phyloP scores from a whole-genome alignment of 768 basidiomycete species.

The Psilocybe cyanescens region DNA sequence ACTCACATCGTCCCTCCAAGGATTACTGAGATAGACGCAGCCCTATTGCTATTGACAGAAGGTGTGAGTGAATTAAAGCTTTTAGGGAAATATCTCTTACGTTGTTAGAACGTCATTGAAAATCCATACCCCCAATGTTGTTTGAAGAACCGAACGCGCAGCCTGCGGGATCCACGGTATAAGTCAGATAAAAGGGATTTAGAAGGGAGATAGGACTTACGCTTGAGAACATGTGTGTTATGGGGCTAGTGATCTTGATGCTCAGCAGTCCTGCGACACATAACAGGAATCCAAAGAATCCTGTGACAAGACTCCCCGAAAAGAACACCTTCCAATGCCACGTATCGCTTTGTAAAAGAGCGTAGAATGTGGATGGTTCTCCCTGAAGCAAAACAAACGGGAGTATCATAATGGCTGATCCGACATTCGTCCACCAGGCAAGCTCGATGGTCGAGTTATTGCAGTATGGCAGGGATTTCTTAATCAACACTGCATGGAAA shows the following conservation, averaged over 20 bases:
- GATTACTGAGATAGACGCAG: constrained; percentile 67
- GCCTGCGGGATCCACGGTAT: constrained; percentile 51
- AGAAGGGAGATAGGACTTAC: constrained; percentile 41
- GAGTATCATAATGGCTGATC: constrained; percentile 65
- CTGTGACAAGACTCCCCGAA: constrained; percentile 71
- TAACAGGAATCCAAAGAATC: constrained; percentile 81
- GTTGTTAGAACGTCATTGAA: constrained; percentile 75
- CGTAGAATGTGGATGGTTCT: constrained; percentile 48
- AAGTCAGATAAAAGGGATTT: constrained; percentile 14
- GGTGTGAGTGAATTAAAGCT: neutral
- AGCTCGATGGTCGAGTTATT: constrained; percentile 74
- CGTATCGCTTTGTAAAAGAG: constrained; percentile 37
- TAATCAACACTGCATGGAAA: constrained; percentile 76
- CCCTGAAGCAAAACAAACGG: constrained; percentile 64
- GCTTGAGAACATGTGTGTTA: constrained; percentile 86
- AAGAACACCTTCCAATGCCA: constrained; percentile 61
- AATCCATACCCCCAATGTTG: constrained; percentile 75
- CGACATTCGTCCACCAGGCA: constrained; percentile 80
- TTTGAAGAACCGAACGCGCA: constrained; percentile 83
- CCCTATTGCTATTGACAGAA: constrained; percentile 53
- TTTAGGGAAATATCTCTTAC: constrained; percentile 44
- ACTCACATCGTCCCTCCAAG: constrained; percentile 68
- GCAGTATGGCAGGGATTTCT: constrained; percentile 67
- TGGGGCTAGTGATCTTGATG: constrained; percentile 81
- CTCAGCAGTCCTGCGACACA: constrained; percentile 79